Evolutionary conservation across 768 basidiomycete genomes (phyloP).

Genomic region (Russula sp.): DNA sequence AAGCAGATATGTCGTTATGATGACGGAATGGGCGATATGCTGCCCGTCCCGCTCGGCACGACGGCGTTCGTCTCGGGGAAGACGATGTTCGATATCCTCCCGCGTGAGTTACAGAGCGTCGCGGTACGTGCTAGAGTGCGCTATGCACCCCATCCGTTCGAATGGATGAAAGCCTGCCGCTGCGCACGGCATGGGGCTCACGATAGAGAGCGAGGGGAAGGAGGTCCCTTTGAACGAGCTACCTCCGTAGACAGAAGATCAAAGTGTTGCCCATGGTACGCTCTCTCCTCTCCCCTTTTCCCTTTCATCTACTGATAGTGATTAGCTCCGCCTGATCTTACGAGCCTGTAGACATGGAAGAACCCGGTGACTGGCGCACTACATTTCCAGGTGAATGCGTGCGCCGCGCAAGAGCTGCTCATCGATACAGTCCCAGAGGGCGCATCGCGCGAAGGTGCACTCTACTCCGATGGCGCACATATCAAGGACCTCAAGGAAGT

Average conservation of each 20-base stretch:
- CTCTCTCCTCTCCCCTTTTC: neutral
- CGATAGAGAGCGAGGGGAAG: constrained; percentile 70
- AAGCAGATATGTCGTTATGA: constrained; percentile 72
- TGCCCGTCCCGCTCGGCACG: constrained; percentile 76
- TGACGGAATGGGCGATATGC: constrained; percentile 79
- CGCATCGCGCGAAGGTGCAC: constrained; percentile 54
- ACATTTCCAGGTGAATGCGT: constrained; percentile 90
- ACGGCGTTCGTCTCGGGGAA: constrained; percentile 78
- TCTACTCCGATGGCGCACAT: constrained; percentile 81
- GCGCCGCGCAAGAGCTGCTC: constrained; percentile 62
- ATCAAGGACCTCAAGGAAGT: constrained; percentile 71
- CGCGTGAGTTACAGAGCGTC: constrained; percentile 65
- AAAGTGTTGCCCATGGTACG: constrained; percentile 67
- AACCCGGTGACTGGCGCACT: constrained; percentile 80
- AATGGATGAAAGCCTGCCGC: constrained; percentile 81
- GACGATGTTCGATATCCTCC: constrained; percentile 78
- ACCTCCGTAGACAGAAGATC: constrained; percentile 77
- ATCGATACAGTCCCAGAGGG: constrained; percentile 70
- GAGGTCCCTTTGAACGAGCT: constrained; percentile 66
- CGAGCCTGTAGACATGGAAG: constrained; percentile 69
- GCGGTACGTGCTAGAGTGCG: constrained; percentile 70
- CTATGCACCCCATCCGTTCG: constrained; percentile 82
- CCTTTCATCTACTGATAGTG: neutral
- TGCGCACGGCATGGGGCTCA: constrained; percentile 71
- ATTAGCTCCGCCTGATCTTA: neutral